A percentile compares a stretch with the other conserved stretches of the same genome.
These are phyloP conservation scores for Lipomyces japonicus DNA, from an alignment of 805 yeast genomes.

Conservation along the genomic window DNA sequence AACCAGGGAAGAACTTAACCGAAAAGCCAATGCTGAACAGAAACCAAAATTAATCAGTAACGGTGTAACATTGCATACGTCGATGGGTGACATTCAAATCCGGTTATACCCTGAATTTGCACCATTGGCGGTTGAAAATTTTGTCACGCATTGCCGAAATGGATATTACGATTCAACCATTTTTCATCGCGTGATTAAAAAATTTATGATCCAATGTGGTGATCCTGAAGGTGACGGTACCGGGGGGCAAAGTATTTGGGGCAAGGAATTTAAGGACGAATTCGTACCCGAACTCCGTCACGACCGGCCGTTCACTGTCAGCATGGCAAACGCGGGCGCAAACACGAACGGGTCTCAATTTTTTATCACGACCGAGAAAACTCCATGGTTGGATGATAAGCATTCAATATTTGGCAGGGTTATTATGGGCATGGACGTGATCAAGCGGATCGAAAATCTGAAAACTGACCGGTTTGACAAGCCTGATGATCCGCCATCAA, in stretches of 20 bases:
- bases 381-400: constrained; percentile 54
- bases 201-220: constrained; percentile 61
- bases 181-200: constrained; percentile 45
- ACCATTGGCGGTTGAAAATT: constrained; percentile 46
- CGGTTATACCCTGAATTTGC: constrained; percentile 39
- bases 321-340: constrained; percentile 63
- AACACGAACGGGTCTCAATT: constrained; percentile 59
- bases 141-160: constrained; percentile 37
- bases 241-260: constrained; percentile 43
- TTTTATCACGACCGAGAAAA: constrained; percentile 54
- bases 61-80: constrained; percentile 40
- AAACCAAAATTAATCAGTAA: constrained; percentile 9
- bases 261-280: constrained; percentile 46
- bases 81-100: constrained; percentile 44
- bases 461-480: constrained; percentile 47
- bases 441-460: constrained; percentile 47
- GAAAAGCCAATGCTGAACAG: constrained; percentile 7
- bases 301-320: constrained; percentile 51
- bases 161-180: constrained; percentile 43
- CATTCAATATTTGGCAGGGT: constrained; percentile 59
- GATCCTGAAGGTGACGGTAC: constrained; percentile 49
- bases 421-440: constrained; percentile 48
- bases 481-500: constrained; percentile 41
- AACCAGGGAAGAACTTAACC: constrained; percentile 5
- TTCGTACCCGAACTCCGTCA: constrained; percentile 45